phyloP scores from a whole-genome alignment of 345 rosid species.

The Linum tenue region DNA sequence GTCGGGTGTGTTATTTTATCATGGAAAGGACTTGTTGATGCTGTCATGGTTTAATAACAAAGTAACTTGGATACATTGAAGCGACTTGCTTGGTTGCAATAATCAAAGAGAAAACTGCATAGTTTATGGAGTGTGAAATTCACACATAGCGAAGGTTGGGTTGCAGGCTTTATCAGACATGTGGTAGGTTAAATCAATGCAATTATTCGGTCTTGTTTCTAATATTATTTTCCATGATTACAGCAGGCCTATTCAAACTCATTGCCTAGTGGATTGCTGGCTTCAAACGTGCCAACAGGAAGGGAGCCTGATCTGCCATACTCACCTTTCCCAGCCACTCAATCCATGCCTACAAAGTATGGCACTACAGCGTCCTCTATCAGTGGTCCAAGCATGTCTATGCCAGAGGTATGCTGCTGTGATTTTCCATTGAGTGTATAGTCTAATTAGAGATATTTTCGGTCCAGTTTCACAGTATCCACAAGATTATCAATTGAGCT shows the following conservation, averaged over 20 bases:
- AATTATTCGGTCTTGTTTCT: constrained; percentile 4
- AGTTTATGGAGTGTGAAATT: no score
- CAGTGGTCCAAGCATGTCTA: constrained; percentile 57
- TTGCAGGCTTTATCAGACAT: no score
- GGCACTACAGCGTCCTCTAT: constrained; percentile 56
- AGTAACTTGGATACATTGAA: no score
- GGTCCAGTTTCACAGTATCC: not conserved
- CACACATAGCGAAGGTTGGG: no score
- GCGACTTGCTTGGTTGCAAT: no score
- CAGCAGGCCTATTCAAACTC: constrained; percentile 65
- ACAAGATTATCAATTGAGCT: not conserved
- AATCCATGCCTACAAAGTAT: constrained; percentile 57
- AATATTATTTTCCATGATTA: constrained; percentile 3
- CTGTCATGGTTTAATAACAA: no score
- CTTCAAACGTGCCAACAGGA: constrained; percentile 57
- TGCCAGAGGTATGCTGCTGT: constrained; percentile 57
- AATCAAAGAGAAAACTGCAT: no score
- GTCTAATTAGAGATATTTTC: not conserved
- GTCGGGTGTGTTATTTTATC: no score
- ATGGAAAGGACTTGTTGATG: no score
- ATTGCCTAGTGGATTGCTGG: constrained; percentile 58
- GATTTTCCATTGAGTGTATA: not conserved
- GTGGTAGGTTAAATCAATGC: no score
- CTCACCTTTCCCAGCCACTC: constrained; percentile 65
- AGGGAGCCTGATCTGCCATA: constrained; percentile 81